A percentile compares a stretch with the other conserved stretches of the same genome.
phyloP scores from a whole-genome alignment of 257 asterid genomes.

The Nicotiana paniculata region DNA sequence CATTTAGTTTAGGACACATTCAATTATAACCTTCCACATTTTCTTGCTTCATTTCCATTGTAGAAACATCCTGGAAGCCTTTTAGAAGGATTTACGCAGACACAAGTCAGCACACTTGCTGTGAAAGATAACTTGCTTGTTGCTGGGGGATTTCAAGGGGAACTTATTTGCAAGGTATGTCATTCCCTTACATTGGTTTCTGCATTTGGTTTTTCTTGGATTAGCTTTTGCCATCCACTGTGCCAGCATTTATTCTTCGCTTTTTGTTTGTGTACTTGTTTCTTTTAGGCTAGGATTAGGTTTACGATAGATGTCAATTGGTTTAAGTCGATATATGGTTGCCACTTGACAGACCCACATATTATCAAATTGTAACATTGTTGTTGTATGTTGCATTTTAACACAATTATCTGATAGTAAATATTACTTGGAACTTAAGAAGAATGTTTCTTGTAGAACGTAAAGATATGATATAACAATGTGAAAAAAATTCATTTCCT shows the following conservation, averaged over 20 bases:
- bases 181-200: not conserved
- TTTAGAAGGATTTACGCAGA: slow-evolving; percentile 85
- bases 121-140: slow-evolving; percentile 81
- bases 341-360: not conserved
- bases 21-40: not conserved
- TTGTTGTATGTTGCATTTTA: too few species aligned
- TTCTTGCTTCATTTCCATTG: slow-evolving; percentile 1
- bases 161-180: slow-evolving; percentile 78
- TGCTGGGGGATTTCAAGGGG: slow-evolving; percentile 98
- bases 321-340: not conserved
- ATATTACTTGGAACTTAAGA: not conserved
- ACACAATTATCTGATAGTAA: not conserved
- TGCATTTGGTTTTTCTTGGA: not conserved
- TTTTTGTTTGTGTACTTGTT: not conserved
- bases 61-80: slow-evolving; percentile 96
- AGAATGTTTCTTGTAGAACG: not conserved
- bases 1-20: not conserved
- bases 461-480: not conserved
- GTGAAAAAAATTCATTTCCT: not conserved
- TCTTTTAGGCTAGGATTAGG: not conserved
- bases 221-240: not conserved
- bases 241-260: not conserved
- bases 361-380: not conserved
- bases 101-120: slow-evolving; percentile 88
- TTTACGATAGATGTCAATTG: not conserved